Conservation (phyloP, 1,284 basidiomycete species). For the Leccinum huronense region DNA sequence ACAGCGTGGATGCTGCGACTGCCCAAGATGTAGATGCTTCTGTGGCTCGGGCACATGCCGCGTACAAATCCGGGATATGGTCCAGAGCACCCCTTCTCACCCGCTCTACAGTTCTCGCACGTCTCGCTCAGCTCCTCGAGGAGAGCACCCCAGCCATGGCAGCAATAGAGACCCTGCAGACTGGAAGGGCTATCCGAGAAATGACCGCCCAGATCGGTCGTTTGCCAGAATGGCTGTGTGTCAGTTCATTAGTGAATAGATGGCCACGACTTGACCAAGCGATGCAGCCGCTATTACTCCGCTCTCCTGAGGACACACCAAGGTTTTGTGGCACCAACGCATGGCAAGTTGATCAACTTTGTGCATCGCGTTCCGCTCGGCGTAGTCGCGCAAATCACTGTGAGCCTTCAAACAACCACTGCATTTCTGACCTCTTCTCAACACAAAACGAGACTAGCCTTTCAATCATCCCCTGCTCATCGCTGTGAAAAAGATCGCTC, state of each 20-base stretch:
- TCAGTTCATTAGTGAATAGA: slow-evolving; percentile 16
- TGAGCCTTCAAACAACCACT: slow-evolving; percentile 33
- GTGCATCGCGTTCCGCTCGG: slow-evolving; percentile 77
- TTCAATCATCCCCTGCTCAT: slow-evolving; percentile 84
- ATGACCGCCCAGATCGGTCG: slow-evolving; percentile 74
- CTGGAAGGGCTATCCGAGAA: slow-evolving; percentile 72
- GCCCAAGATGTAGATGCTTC: slow-evolving; percentile 50
- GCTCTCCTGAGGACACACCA: slow-evolving; percentile 69
- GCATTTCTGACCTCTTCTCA: slow-evolving; percentile 8
- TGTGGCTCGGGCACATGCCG: slow-evolving; percentile 54
- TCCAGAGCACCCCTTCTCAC: slow-evolving; percentile 54
- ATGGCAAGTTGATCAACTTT: slow-evolving; percentile 75
- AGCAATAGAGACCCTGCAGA: slow-evolving; percentile 69
- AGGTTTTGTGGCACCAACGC: slow-evolving; percentile 71
- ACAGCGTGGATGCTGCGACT: slow-evolving; percentile 43
- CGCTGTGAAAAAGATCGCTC: slow-evolving; percentile 82
- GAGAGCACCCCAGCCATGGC: slow-evolving; percentile 58
- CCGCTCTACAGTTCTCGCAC: slow-evolving; percentile 64
- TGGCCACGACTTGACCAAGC: slow-evolving; percentile 6
- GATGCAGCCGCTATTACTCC: slow-evolving; percentile 67
- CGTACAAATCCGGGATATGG: slow-evolving; percentile 68
- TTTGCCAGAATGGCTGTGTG: slow-evolving; percentile 80
- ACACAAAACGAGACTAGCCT: slow-evolving; percentile 45
- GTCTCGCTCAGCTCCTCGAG: slow-evolving; percentile 61
- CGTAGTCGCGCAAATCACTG: slow-evolving; percentile 82